phyloP scores from a whole-genome alignment of 345 rosid genomes.

The Psidium guajava region DNA sequence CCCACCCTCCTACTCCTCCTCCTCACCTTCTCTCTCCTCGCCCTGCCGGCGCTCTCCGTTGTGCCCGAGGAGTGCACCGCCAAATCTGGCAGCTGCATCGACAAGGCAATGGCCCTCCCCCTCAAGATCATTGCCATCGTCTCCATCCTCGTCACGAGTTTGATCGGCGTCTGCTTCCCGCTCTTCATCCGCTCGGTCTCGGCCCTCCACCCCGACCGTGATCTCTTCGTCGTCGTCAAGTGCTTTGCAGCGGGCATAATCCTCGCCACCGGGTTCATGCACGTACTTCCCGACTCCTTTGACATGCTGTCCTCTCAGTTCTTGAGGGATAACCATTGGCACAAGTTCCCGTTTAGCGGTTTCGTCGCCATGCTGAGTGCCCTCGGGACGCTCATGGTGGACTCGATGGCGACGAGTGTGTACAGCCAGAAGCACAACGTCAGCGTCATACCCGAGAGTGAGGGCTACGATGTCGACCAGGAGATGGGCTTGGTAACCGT shows the following conservation, averaged over 20 bases:
- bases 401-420: slow-evolving; percentile 37
- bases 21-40: neutral
- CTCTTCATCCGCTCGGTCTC: slow-evolving; percentile 19
- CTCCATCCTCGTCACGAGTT: slow-evolving; percentile 33
- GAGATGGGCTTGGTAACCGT: neutral
- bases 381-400: slow-evolving; percentile 45
- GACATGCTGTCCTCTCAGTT: slow-evolving; percentile 53
- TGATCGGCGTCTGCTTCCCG: slow-evolving; percentile 39
- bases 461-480: neutral
- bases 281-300: slow-evolving; percentile 72
- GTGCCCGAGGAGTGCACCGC: slow-evolving; percentile 10
- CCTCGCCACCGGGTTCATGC: slow-evolving; percentile 76
- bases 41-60: neutral
- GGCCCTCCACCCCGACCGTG: slow-evolving; percentile 28
- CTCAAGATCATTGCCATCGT: slow-evolving; percentile 36
- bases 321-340: slow-evolving; percentile 54
- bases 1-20: neutral
- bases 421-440: slow-evolving; percentile 8
- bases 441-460: neutral
- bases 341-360: slow-evolving; percentile 69
- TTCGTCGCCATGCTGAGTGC: slow-evolving; percentile 74
- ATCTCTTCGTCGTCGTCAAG: slow-evolving; percentile 37
- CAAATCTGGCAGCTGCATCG: neutral
- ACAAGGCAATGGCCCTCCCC: slow-evolving; percentile 11
- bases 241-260: slow-evolving; percentile 74